Percentiles rank a stretch among this genome's conserved stretches.
These are phyloP conservation scores for Acaromyces ingoldii DNA, from an alignment of 1,284 basidiomycete genomes.

Conservation along the genomic window DNA sequence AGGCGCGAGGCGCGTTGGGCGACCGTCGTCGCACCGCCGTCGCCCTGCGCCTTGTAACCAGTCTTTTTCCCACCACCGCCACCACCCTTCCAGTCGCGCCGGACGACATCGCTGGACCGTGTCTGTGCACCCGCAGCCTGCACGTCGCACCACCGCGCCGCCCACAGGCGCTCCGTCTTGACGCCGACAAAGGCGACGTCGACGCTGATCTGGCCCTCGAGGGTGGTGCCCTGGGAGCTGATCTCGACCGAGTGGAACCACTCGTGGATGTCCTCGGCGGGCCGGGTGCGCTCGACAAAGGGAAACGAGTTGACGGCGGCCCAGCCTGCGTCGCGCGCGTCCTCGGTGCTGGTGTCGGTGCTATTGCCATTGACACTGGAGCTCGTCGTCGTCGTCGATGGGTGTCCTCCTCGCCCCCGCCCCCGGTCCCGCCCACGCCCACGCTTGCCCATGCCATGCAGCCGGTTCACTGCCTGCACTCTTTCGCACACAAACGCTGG, in stretches of 20 bases:
- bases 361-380: background rate
- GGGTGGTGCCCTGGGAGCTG: constrained; percentile 2
- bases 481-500: constrained; percentile 7
- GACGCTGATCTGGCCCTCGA: background rate
- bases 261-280: no score
- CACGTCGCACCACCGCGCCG: background rate
- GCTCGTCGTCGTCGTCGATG: background rate
- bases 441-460: background rate
- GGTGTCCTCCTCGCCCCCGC: background rate
- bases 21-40: no score
- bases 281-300: background rate
- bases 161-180: constrained; percentile 3
- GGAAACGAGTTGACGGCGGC: background rate
- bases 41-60: no score
- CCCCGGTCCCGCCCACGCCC: no score
- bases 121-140: no score
- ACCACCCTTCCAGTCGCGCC: no score
- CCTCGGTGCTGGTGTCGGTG: background rate
- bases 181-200: constrained; percentile 3
- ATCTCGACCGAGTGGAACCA: no score
- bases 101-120: no score
- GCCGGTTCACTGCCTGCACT: constrained; percentile 2
- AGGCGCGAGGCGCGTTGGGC: background rate
- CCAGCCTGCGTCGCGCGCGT: background rate
- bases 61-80: no score